Base-by-base conservation (phyloP, 2,329 filamentous ascomycete species). In the Ophiostoma pallidulum region DNA sequence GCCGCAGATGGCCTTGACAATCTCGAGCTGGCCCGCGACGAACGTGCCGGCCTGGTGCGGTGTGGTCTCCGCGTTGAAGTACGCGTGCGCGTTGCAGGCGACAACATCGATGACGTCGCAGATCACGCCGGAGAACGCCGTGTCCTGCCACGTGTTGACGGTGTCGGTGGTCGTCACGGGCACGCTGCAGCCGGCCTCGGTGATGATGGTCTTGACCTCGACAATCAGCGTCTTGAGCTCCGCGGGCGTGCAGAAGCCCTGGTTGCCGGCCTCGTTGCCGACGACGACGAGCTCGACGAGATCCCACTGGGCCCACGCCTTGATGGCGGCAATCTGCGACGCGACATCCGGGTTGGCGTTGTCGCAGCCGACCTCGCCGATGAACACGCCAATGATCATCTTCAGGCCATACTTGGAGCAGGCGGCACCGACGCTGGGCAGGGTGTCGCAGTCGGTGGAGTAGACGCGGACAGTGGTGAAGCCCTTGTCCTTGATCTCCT, bases 191-290 rank as follows among this genome's bases (percentile, higher is more conserved):
- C 82, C 84, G 52, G 76, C 75, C 50, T 58, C 57, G 55, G 63
- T 56, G 74, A 91, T 82, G 60, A 76, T 66, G 49, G 66, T 51
- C 71, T 82, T 83, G 73, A 80, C 76, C 53, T 77, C 70, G 56
- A 63, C 62, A 67, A 97, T 84, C 66, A 94, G 88, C 37, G 63
- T 58, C 52, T 75, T 79, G 47, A 97, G 84, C 59, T 83, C 69
- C 28, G 59, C 45, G 31, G 82, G 77, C 47, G 74, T 67, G 70
- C 75, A 79, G 75, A 75, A 82, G 53, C 77, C 75, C 70, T 84
- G 80, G 74, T 86, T 85, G 64, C 95, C 70, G 57, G 85, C 82
- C 76, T 97, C 91, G 75, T 97, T 97, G 67, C 88, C 90, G 56
- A 94, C 77, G 28, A 92, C 84, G 55, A 94, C 72, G 59, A 94